Evolutionary conservation across 108 stramenopile genomes (phyloP), one percentile per base, ranked within the genome.

Genomic region (Schizochytrium sp.): DNA sequence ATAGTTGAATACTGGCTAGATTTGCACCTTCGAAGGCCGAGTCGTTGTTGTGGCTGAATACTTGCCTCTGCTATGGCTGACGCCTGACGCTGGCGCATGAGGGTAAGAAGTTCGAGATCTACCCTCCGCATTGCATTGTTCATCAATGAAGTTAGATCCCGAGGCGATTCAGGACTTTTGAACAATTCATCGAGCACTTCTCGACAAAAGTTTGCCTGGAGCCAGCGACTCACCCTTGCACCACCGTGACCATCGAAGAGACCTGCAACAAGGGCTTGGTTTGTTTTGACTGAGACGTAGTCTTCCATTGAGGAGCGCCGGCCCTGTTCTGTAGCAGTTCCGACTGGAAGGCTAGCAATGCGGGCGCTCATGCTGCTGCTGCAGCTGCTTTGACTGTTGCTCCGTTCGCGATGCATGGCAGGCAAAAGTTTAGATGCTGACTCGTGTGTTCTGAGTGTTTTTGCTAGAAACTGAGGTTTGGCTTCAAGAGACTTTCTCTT

Each of bases 211-310:
- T 12, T 49, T 10, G 47, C 15, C 10, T 7, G 45, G 50, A 83
- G 76, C 76, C 50, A 49, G 5, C 40, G 15, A 3, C 76, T 83
- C 8, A 55, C 28, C 5, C 15, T 55, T 17, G 76, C 10, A 8
- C 76, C 76, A 53, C 76, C 53, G 76, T 83, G 76, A 38, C 76
- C 76, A 53, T 83, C 76, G 53, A 83, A 83, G 47, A 83, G 28
- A 50, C 76, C 76, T n/a, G 53, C 76, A 28, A 55, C 12, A n/a
- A 83, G 17, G 10, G 50, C 28, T 55, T 13, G 47, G 47, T 83
- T 53, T 10, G 17, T 50, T 50, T 83, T 53, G 0, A 83, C 47
- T 8, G 76, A n/a, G 50, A 7, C 76, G 76, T 40, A 50, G 53
- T 83, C 76, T 40, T 83, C 76, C 76, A 83, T 83, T 5, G 76